phyloP scores from a whole-genome alignment of 2,329 filamentous ascomycete species.

The Zymoseptoria ardabiliae region DNA sequence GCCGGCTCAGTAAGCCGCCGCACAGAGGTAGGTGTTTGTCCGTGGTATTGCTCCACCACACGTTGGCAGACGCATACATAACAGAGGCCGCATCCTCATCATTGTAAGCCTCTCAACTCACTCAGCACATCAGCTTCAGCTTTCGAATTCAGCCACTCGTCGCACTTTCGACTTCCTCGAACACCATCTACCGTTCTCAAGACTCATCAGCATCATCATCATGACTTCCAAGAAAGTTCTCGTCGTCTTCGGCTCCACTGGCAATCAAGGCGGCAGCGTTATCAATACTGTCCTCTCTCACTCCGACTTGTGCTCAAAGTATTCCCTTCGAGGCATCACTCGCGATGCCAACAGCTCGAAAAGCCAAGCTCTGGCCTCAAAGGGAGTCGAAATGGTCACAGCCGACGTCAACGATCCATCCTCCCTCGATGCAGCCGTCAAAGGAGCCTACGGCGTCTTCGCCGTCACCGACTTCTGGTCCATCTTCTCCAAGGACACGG shows the following conservation, averaged over 20 bases:
- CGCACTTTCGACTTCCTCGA: background rate
- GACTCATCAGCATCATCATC: background rate
- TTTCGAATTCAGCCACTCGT: background rate
- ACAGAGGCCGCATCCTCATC: background rate
- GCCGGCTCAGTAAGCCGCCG: background rate
- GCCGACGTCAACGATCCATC: slow-evolving; percentile 46
- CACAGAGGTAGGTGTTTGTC: background rate
- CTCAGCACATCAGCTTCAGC: background rate
- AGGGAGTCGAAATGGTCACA: slow-evolving; percentile 47
- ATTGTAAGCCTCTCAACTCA: background rate
- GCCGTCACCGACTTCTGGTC: slow-evolving; percentile 49
- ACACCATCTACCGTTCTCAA: background rate
- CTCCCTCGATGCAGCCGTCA: slow-evolving; percentile 40
- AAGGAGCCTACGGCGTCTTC: slow-evolving; percentile 45
- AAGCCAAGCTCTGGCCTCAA: slow-evolving; percentile 38
- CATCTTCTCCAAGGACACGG: slow-evolving; percentile 23
- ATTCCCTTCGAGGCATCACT: slow-evolving; percentile 50
- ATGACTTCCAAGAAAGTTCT: slow-evolving; percentile 38
- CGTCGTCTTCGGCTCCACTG: slow-evolving; percentile 53
- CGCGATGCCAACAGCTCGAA: slow-evolving; percentile 41
- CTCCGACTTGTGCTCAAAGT: slow-evolving; percentile 41
- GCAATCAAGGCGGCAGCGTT: slow-evolving; percentile 54
- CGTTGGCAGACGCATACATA: background rate
- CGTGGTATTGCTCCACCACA: background rate
- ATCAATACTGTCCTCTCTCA: slow-evolving; percentile 38